Percentiles rank a stretch among this genome's conserved stretches.
phyloP scores from a whole-genome alignment of 2,329 filamentous ascomycete genomes.

The Colletotrichum tofieldiae region DNA sequence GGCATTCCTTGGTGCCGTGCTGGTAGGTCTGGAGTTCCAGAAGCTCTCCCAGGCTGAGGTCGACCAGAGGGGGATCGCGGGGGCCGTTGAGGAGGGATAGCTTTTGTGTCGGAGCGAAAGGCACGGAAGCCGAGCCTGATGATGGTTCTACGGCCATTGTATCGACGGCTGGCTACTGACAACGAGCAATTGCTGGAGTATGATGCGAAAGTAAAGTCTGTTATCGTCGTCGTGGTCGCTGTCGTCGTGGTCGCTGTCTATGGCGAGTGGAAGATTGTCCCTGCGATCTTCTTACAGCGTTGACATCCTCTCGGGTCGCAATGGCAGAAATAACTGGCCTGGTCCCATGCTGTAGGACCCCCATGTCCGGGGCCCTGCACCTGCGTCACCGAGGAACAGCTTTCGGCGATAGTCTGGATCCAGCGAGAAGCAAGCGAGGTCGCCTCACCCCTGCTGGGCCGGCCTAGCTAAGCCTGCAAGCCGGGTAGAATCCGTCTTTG shows the following conservation, averaged over 20 bases:
- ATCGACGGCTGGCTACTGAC: background rate
- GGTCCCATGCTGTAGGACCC: constrained; percentile 1
- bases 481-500: constrained; percentile 2
- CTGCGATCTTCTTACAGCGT: constrained; percentile 14
- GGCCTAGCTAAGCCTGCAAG: constrained; percentile 26
- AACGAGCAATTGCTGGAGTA: constrained; percentile 3
- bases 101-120: constrained; percentile 53
- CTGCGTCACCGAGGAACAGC: constrained; percentile 42
- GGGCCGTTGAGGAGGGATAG: constrained; percentile 78
- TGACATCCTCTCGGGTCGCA: constrained; percentile 21
- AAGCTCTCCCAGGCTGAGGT: constrained; percentile 81
- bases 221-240: constrained; percentile 16
- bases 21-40: constrained; percentile 79
- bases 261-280: constrained; percentile 18
- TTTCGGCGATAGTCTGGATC: constrained; percentile 38
- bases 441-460: constrained; percentile 18
- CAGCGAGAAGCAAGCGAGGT: constrained; percentile 37
- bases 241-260: constrained; percentile 13
- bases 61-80: constrained; percentile 77
- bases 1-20: constrained; percentile 76
- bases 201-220: background rate
- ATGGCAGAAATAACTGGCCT: constrained; percentile 35
- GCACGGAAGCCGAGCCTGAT: constrained; percentile 46
- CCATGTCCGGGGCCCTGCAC: constrained; percentile 26
- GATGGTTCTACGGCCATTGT: constrained; percentile 51